Evolutionary conservation across 331 rosid genomes (phyloP).

Genomic region (Ulmus americana): DNA sequence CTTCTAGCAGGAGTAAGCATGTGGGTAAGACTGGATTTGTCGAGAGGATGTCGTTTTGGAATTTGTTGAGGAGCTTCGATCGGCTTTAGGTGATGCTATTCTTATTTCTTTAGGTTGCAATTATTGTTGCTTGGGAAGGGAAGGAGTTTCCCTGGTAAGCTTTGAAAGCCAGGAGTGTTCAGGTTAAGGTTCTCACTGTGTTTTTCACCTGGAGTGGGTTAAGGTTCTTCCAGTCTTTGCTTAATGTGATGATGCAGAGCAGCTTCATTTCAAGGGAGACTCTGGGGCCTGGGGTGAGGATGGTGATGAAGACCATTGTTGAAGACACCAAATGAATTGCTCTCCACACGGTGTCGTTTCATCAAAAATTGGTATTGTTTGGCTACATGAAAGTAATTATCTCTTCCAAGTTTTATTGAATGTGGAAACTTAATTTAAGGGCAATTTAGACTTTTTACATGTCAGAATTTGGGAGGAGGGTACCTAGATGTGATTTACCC

Average conservation of each 20-base stretch:
- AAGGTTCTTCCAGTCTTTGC: slow-evolving; percentile 73
- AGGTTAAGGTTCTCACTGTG: slow-evolving; percentile 59
- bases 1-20: slow-evolving; percentile 46
- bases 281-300: slow-evolving; percentile 60
- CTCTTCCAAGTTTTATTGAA: too few relatives aligned
- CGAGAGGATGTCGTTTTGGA: slow-evolving; percentile 93
- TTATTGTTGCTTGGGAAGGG: slow-evolving; percentile 83
- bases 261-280: slow-evolving; percentile 87
- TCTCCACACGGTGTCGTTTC: too few relatives aligned
- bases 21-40: slow-evolving; percentile 98
- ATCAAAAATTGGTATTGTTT: too few relatives aligned
- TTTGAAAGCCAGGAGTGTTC: slow-evolving; percentile 45
- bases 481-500: too few relatives aligned
- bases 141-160: slow-evolving; percentile 67
- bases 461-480: too few relatives aligned
- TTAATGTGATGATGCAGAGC: slow-evolving; percentile 77
- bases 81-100: slow-evolving; percentile 84
- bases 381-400: too few relatives aligned
- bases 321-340: too few relatives aligned
- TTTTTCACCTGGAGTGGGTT: slow-evolving; percentile 83
- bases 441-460: too few relatives aligned
- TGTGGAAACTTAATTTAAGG: too few relatives aligned
- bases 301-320: slow-evolving; percentile 63
- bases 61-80: slow-evolving; percentile 80
- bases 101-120: slow-evolving; percentile 79